Evolutionary conservation across 73 alveolate genomes (phyloP).

Genomic region (Stentor coeruleus): DNA sequence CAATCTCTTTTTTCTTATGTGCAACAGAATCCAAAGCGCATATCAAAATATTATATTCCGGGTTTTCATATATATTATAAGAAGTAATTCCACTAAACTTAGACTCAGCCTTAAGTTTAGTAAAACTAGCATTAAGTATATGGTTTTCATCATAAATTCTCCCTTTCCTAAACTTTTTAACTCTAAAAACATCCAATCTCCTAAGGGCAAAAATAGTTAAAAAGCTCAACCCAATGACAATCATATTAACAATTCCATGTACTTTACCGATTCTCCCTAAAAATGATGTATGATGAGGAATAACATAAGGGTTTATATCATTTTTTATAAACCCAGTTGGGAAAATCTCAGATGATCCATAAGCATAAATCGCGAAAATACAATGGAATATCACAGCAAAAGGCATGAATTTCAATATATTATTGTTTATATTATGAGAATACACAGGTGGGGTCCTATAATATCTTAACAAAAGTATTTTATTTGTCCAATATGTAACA

Average conservation of each 20-base stretch:
- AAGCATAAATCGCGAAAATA: not conserved
- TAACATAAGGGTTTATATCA: too few species aligned
- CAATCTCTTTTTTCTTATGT: too few species aligned
- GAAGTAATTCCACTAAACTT: not conserved
- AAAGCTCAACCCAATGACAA: not conserved
- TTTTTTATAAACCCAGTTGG: too few species aligned
- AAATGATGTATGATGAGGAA: too few species aligned
- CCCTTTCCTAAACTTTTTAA: too few species aligned
- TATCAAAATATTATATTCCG: not conserved
- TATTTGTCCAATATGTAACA: not conserved
- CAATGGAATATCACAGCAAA: constrained; percentile 1
- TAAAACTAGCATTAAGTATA: not conserved
- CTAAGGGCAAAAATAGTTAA: not conserved
- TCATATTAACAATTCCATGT: not conserved
- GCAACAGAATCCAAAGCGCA: not conserved
- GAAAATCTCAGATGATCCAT: too few species aligned
- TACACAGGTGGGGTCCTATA: not conserved
- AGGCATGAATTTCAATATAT: not conserved
- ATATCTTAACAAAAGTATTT: not conserved
- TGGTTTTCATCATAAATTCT: not conserved
- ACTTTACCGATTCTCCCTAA: not conserved
- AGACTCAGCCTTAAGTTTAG: not conserved
- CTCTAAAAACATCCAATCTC: not conserved
- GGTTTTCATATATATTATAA: not conserved
- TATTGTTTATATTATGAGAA: not conserved